A percentile compares a stretch with the other conserved stretches of the same genome.
Evolutionary conservation across 1,139 yeast genomes (phyloP).

Genomic region (Saccharomyces hybrid): DNA sequence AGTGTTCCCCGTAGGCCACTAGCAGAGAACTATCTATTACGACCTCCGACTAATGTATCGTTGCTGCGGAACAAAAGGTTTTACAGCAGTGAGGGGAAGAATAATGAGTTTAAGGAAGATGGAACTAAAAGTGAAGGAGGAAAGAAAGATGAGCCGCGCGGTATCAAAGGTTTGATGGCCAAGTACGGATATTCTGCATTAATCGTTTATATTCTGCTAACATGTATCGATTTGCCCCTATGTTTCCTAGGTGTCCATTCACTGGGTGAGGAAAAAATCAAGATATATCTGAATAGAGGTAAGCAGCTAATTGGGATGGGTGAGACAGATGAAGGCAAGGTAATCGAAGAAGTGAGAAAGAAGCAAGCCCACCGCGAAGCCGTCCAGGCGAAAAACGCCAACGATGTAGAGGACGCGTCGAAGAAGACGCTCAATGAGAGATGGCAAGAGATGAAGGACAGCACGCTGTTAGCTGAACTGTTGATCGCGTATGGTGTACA

Average conservation of each 20-base stretch:
- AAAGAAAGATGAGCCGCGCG: conserved; percentile 10
- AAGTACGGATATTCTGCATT: conserved; percentile 90
- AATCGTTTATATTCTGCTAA: conserved; percentile 69
- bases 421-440: conserved; percentile 12
- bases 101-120: neutral
- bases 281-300: conserved; percentile 53
- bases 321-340: conserved; percentile 29
- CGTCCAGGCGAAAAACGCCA: conserved; percentile 1
- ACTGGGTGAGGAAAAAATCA: conserved; percentile 73
- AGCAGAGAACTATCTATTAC: too few relatives aligned
- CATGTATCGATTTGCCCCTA: conserved; percentile 71
- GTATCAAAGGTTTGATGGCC: conserved; percentile 55
- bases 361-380: conserved; percentile 11
- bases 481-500: conserved; percentile 91
- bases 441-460: conserved; percentile 23
- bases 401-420: conserved; percentile 15
- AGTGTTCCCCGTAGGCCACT: too few relatives aligned
- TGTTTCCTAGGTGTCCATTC: conserved; percentile 80
- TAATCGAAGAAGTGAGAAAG: conserved; percentile 24
- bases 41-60: neutral
- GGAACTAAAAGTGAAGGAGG: neutral
- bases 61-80: neutral
- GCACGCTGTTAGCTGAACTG: conserved; percentile 59
- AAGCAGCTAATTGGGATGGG: conserved; percentile 51
- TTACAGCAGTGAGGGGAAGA: neutral